phyloP scores from a whole-genome alignment of 2,329 filamentous ascomycete genomes.

The Colletotrichum navitas region DNA sequence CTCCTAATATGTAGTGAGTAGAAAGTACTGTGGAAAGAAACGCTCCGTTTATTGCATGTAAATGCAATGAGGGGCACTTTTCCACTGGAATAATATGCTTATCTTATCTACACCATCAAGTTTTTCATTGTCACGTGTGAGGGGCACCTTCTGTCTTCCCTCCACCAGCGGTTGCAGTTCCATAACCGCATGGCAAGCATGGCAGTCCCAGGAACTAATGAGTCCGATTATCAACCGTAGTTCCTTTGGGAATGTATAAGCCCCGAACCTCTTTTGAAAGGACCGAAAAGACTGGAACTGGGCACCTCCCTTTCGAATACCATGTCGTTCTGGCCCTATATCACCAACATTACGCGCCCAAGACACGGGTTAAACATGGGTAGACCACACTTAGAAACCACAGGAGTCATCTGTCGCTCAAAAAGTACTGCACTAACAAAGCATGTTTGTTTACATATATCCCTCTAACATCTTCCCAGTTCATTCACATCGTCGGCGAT shows the following conservation, averaged over 20 bases:
- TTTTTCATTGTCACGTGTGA: conserved; percentile 29
- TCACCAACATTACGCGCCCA: neutral
- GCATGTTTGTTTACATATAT: neutral
- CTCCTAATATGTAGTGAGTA: neutral
- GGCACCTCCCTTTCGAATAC: no score
- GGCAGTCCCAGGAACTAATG: neutral
- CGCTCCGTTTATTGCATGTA: conserved; percentile 30
- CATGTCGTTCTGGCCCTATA: neutral
- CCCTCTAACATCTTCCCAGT: neutral
- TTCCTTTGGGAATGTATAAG: no score
- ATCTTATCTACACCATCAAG: conserved; percentile 1
- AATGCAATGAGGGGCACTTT: conserved; percentile 13
- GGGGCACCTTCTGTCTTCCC: neutral
- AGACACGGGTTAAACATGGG: neutral
- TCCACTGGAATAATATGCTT: neutral
- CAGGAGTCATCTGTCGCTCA: neutral
- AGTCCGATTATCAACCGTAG: neutral
- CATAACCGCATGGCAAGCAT: neutral
- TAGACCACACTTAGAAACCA: neutral
- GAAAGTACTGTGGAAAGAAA: neutral
- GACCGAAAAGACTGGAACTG: neutral
- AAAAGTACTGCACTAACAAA: neutral
- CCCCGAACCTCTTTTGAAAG: no score
- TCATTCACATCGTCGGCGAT: conserved; percentile 28
- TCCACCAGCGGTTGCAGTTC: neutral